phyloP scores from a whole-genome alignment of 148 eudicot genomes.

The Agrostemma githago region DNA sequence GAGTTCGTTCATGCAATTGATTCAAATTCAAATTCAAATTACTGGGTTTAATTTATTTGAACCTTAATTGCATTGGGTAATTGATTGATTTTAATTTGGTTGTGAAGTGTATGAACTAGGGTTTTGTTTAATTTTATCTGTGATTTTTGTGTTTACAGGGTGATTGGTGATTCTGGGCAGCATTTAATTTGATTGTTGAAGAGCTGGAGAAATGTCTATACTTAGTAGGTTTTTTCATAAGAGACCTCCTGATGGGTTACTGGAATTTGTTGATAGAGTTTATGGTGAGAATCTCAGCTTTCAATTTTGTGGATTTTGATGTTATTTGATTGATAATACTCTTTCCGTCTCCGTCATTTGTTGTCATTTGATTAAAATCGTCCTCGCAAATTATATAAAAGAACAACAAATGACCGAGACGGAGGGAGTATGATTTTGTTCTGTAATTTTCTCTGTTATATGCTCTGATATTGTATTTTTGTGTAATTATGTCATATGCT shows the following conservation, averaged over 20 bases:
- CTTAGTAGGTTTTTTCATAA: conserved; percentile 93
- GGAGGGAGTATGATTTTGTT: neutral
- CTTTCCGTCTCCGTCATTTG: neutral
- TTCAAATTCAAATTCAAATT: neutral
- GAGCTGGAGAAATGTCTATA: conserved; percentile 51
- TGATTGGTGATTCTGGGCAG: neutral
- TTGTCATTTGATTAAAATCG: neutral
- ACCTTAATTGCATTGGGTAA: neutral
- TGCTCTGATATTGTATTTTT: neutral
- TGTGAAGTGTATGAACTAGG: neutral
- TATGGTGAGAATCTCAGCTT: conserved; percentile 52
- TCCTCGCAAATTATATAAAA: neutral
- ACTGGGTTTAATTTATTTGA: neutral
- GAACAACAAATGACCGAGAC: neutral
- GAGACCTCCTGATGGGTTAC: conserved; percentile 97
- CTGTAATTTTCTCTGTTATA: no score
- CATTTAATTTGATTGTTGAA: neutral
- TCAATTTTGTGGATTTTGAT: no score
- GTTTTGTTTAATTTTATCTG: neutral
- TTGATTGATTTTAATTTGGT: neutral
- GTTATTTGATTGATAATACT: neutral
- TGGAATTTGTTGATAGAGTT: conserved; percentile 87
- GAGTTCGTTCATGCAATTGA: neutral
- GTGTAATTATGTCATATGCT: neutral
- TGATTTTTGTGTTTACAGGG: neutral